Base-by-base conservation (phyloP, 2,329 filamentous ascomycete species). In the Stemphylium lycopersici region DNA sequence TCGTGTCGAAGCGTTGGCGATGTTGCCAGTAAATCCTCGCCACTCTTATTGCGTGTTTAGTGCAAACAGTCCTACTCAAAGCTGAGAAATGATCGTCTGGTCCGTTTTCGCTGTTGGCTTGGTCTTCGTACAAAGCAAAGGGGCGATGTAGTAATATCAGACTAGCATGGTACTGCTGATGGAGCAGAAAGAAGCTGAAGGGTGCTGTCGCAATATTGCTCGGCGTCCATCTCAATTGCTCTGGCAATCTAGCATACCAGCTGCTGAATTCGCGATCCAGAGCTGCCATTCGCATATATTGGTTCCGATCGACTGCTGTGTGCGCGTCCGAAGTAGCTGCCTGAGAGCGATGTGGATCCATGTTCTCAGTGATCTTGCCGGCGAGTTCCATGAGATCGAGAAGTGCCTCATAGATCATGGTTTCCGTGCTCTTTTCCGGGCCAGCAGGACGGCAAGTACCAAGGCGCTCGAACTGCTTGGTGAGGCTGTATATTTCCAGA, bases 361-460 rank as follows among this genome's bases (percentile, higher is more conserved):
- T 69, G 53, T 71, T 78, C 33, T 83, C 81, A 3, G 80, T 79
- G 20, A 83, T 82, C 47, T 78, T 80, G 36, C 81, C 81, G 1
- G 81, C 80, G 6, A 84, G 72, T 55, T 82, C 82, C 81, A 84
- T 82, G n/a, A 84, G 72, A 58, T 83, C 81, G 32, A 83, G 76
- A 6, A 84, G 75, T 18, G 82, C 73, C 58, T 83, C 79, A 59
- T 82, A 82, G 16, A 84, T 79, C 43, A 81, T 71, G 4, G 69
- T 73, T 51, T 71, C 72, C 31, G 67, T 60, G 52, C 63, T 68
- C 48, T 72, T 72, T 40, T 69, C 61, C 4, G 58, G 65, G 2
- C 74, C 74, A 16, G 73, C 72, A 26, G 68, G 71, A 42, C 61
- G 59, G 29, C 71, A 76, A 10, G 79, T 76, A 2, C 73, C 71